Conservation (phyloP, 352 stramenopile species). For the Phytophthora brassicae region DNA sequence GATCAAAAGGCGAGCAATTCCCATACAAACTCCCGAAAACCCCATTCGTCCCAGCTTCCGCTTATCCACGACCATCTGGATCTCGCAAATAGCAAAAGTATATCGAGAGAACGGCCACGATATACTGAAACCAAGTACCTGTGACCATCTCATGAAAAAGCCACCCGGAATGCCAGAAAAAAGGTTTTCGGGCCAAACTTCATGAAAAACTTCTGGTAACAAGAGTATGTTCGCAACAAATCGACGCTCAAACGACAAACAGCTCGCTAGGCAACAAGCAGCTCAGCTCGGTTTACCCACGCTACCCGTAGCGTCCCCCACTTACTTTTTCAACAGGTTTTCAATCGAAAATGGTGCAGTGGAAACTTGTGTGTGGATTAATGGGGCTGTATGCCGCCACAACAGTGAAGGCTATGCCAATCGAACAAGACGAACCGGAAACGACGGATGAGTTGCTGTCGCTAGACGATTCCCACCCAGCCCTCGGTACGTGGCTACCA, state of each 20-base stretch:
- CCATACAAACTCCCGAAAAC: constrained; percentile 21
- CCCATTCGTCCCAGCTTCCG: constrained; percentile 33
- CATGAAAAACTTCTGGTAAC: constrained; percentile 20
- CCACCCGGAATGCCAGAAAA: constrained; percentile 37
- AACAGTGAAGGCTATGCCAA: constrained; percentile 17
- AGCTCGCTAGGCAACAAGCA: constrained; percentile 32
- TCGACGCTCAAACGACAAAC: constrained; percentile 37
- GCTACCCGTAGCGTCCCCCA: constrained; percentile 23
- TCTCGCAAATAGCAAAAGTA: constrained; percentile 28
- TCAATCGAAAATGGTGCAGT: constrained; percentile 36
- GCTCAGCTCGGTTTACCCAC: constrained; percentile 23
- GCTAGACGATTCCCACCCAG: constrained; percentile 39
- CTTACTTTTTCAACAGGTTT: constrained; percentile 12
- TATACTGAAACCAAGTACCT: constrained; percentile 24
- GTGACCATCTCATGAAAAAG: constrained; percentile 37
- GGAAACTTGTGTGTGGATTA: constrained; percentile 28
- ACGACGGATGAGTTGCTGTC: constrained; percentile 27
- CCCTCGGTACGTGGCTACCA: constrained; percentile 21
- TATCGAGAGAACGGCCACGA: constrained; percentile 20
- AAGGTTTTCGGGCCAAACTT: constrained; percentile 19
- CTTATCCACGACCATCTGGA: constrained; percentile 25
- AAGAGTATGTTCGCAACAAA: constrained; percentile 16
- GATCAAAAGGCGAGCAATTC: constrained; percentile 13
- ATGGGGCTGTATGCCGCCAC: constrained; percentile 17
- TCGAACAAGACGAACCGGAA: constrained; percentile 31